Evolutionary conservation across 495 filamentous ascomycete genomes (phyloP), one percentile per base, ranked within the genome.

Genomic region (Lepraria neglecta): DNA sequence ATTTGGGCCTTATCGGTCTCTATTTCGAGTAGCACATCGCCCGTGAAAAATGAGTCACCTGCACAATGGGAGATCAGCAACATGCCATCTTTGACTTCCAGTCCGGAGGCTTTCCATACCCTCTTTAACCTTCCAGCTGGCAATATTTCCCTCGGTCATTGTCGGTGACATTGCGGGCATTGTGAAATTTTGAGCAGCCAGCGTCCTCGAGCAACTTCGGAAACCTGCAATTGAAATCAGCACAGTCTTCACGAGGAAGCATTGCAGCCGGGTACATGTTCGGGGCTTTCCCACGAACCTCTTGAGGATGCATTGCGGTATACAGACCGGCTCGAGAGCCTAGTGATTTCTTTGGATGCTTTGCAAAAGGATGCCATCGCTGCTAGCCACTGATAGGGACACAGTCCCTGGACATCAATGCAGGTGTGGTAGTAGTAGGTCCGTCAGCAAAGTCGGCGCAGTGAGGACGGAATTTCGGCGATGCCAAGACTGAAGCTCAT

Each of bases 1-100:
- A 92, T 92, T 44, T 87, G 86, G 21, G 89, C 89, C 75, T 92
- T 92, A 72, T 92, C 89, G 31, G 89, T 92, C 74, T 92, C 89
- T 69, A 92, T 90, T 71, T 92, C 89, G 38, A 92, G 79, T 14
- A 92, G 76, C 27, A 91, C 89, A 71, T 92, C 89, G 42, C 89
- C 89, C 58, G 88, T 85, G 0, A 78, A 73, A 72, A 88, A 92
- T 45, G 82, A 80, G 58, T 89, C 87, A 65, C 74, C 77, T 77
- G 40, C 6, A 24, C 62, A 17, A 46, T 61, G 55, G 27, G 21
- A 31, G 19, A 27, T 64, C 11, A 56, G 52, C 14, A 31, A 14
- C 6, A 14, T 38, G 12, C 21, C 10, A 33, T 43, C 27, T 31
- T n/a, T 51, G 27, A 48, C 21, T 7, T 40, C 12, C 6, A 35